Evolutionary conservation across 139 green algal genomes (phyloP), one percentile per base, ranked within the genome.

Genomic region (Parachlorella kessleri): DNA sequence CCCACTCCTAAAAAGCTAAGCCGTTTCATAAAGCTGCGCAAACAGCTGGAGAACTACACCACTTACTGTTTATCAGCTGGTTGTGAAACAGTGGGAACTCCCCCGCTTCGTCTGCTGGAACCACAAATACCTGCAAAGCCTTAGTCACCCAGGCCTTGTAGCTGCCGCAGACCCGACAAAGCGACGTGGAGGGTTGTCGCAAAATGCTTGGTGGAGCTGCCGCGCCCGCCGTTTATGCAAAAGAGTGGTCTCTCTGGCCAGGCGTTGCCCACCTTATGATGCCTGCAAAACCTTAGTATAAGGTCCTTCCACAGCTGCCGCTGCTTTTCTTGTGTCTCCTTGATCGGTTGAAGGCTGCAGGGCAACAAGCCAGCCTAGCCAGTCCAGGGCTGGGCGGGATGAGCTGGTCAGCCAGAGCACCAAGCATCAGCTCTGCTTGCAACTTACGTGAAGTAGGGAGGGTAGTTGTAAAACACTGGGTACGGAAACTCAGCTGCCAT

Each of bases 301-400:
- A 97, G 83, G 35, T 88, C 84, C 30, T 83, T 79, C 93, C 93
- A 97, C 35, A 95, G 77, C 8, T 73, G 76, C 36, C 81, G 81
- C 83, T 97, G 93, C 79, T 93, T 96, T 32, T 94, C 81, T 66
- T 88, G 72, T 14, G 92, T 95, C 80, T 97, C 93, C 76, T 94
- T 88, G 18, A 97, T 86, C 1, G 93, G 92, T 80, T 97, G 93
- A 6, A 94, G 75, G 30, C 92, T 97, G 91, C 77, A 84, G n/a
- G 14, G 28, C 8, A 54, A 30, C 8, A 2, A 7, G 55, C 48
- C 10, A 35, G 24, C 28, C 33, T 38, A 54, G 10, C 23, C 14
- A 28, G 3, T 36, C 36, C 5, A 28, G 28, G 38, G 23, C 24
- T 73, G 38, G 32, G 38, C 24, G 3, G 3, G 24, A 2, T 38